Conservation (phyloP, 116 monocot species). For the Phalaenopsis hybrid region DNA sequence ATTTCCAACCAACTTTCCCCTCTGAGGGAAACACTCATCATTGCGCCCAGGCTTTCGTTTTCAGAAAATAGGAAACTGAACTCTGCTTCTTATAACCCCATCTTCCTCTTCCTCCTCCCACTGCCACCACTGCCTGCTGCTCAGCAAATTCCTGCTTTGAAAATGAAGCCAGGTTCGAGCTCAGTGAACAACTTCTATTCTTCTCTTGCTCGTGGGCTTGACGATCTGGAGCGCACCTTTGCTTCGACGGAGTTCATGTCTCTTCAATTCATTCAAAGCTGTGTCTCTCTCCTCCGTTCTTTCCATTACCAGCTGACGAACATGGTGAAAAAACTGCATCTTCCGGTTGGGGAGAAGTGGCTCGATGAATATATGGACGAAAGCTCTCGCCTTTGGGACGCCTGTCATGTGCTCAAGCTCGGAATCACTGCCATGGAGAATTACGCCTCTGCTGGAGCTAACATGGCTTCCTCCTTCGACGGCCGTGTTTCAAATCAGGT, state of each 20-base stretch:
- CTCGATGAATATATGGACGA: slow-evolving; percentile 96
- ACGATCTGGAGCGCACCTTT: slow-evolving; percentile 39
- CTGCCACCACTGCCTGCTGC: background rate
- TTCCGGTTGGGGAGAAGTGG: slow-evolving; percentile 76
- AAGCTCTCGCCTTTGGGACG: slow-evolving; percentile 67
- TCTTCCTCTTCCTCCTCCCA: background rate
- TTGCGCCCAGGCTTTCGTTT: slow-evolving; percentile 17
- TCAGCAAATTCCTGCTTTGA: background rate
- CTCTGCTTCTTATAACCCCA: background rate
- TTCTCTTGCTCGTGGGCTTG: slow-evolving; percentile 18
- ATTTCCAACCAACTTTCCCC: slow-evolving; percentile 17
- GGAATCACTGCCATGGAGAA: slow-evolving; percentile 46
- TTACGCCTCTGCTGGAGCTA: slow-evolving; percentile 32
- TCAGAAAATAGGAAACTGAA: slow-evolving; percentile 9
- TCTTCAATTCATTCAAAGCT: slow-evolving; percentile 47
- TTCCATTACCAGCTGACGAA: slow-evolving; percentile 51
- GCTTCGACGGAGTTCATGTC: slow-evolving; percentile 43
- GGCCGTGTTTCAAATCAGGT: slow-evolving; percentile 28
- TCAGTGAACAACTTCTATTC: slow-evolving; percentile 34
- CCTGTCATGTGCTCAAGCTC: slow-evolving; percentile 58
- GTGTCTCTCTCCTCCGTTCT: slow-evolving; percentile 48
- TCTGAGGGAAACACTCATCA: slow-evolving; percentile 31
- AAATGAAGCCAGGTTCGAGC: no score
- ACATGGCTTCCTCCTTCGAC: slow-evolving; percentile 30
- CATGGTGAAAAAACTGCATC: slow-evolving; percentile 63